Conservation (phyloP, 495 filamentous ascomycete genomes). For the Daldinia childiae region DNA sequence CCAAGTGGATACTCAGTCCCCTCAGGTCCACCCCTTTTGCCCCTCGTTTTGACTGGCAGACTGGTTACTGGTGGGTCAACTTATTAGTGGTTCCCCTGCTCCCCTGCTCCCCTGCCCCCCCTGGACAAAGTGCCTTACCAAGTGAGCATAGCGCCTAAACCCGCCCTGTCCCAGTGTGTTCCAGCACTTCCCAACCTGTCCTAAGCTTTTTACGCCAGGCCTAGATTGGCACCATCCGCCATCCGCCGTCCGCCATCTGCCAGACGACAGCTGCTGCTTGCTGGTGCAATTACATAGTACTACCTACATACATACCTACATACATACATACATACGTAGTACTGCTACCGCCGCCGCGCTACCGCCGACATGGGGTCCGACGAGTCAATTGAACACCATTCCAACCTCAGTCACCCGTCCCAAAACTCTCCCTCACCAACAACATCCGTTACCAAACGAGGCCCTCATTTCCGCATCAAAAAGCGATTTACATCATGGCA, state of each 20-base stretch:
- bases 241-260: too few species aligned
- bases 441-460: constrained; percentile 37
- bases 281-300: not conserved
- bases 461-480: constrained; percentile 43
- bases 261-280: constrained; percentile 10
- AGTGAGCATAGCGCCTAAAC: constrained; percentile 26
- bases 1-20: constrained; percentile 34
- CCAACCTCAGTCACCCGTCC: constrained; percentile 39
- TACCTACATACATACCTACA: too few species aligned
- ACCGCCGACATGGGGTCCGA: constrained; percentile 45
- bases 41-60: constrained; percentile 33
- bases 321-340: too few species aligned
- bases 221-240: constrained; percentile 28
- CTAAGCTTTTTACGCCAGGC: constrained; percentile 26
- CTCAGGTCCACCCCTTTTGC: constrained; percentile 40
- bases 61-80: not conserved
- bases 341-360: constrained; percentile 27
- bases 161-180: constrained; percentile 9
- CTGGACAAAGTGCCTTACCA: constrained; percentile 1
- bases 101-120: too few species aligned
- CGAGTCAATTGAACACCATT: constrained; percentile 45
- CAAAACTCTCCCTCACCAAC: constrained; percentile 40
- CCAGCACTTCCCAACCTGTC: constrained; percentile 5
- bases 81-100: not conserved
- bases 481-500: constrained; percentile 49